phyloP scores from a whole-genome alignment of 2,329 filamentous ascomycete genomes.

The Penicillium nordicum region DNA sequence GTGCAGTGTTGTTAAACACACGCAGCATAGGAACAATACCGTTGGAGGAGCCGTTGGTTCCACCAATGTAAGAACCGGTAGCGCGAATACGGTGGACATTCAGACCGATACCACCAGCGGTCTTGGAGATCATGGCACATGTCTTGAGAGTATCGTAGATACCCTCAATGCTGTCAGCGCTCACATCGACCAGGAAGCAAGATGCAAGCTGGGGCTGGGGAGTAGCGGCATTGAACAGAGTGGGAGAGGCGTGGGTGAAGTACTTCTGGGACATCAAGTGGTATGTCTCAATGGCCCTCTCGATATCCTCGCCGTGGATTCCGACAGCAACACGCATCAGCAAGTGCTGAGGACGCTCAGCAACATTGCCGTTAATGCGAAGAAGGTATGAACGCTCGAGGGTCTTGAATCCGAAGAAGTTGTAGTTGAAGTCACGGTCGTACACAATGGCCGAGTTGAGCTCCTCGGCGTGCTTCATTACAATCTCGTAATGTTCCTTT shows the following conservation, averaged over 20 bases:
- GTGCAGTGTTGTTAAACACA: constrained; percentile 98
- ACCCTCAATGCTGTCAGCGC: constrained; percentile 98
- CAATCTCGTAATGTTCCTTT: constrained; percentile 79
- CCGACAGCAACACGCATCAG: constrained; percentile 99
- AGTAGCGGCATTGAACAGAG: constrained; percentile 96
- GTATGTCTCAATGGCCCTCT: constrained; percentile 95
- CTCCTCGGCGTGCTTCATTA: constrained; percentile 95
- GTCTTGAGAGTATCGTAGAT: constrained; percentile 99
- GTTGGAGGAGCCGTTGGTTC: constrained; percentile 97
- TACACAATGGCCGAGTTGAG: constrained; percentile 99
- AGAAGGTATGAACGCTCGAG: constrained; percentile 96
- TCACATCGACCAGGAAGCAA: constrained; percentile 99
- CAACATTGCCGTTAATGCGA: constrained; percentile 91
- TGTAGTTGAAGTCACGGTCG: constrained; percentile 99
- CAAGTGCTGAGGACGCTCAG: constrained; percentile 97
- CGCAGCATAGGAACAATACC: constrained; percentile 96
- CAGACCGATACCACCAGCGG: constrained; percentile 93
- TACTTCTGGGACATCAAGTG: constrained; percentile 98
- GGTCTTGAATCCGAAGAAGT: constrained; percentile 99
- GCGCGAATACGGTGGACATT: constrained; percentile 96
- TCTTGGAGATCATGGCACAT: constrained; percentile 99
- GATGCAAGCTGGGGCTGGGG: constrained; percentile 92
- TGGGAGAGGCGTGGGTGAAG: constrained; percentile 97
- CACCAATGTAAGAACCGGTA: constrained; percentile 95
- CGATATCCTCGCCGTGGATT: constrained; percentile 92